A percentile compares a stretch with the other conserved stretches of the same genome.
Evolutionary conservation across 2,329 filamentous ascomycete genomes (phyloP).

Genomic region (Pseudogymnoascus destructans): DNA sequence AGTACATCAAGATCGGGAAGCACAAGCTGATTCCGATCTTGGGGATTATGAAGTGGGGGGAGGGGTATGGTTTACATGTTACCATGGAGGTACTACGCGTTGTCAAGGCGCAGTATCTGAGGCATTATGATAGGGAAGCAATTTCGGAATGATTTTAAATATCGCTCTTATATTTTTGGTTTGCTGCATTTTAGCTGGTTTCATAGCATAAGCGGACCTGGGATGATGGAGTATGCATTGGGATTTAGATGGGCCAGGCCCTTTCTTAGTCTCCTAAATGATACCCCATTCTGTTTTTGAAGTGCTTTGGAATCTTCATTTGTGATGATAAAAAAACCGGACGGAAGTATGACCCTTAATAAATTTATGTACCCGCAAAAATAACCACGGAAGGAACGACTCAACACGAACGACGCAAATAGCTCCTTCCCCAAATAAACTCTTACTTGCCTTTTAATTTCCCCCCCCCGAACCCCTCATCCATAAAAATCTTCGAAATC

Average conservation of each 20-base stretch:
- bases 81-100: not conserved
- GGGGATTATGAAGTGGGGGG: constrained; percentile 1
- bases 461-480: not conserved
- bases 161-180: not conserved
- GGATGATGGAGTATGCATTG: not conserved
- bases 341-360: not conserved
- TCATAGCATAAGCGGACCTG: not conserved
- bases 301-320: not conserved
- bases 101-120: not conserved
- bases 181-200: constrained; percentile 1
- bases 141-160: constrained; percentile 2
- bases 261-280: not conserved
- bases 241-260: not conserved
- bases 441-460: not conserved
- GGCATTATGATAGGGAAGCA: not conserved
- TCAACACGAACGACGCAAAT: not conserved
- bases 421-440: not conserved
- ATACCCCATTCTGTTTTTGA: not conserved
- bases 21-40: not conserved
- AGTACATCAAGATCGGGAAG: not conserved
- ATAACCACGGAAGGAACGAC: not conserved
- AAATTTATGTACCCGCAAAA: not conserved
- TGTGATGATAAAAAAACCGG: not conserved
- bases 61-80: not conserved
- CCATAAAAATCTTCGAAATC: not conserved